Base-by-base conservation (phyloP, 768 basidiomycete species). In the Pleurotus tuoliensis region DNA sequence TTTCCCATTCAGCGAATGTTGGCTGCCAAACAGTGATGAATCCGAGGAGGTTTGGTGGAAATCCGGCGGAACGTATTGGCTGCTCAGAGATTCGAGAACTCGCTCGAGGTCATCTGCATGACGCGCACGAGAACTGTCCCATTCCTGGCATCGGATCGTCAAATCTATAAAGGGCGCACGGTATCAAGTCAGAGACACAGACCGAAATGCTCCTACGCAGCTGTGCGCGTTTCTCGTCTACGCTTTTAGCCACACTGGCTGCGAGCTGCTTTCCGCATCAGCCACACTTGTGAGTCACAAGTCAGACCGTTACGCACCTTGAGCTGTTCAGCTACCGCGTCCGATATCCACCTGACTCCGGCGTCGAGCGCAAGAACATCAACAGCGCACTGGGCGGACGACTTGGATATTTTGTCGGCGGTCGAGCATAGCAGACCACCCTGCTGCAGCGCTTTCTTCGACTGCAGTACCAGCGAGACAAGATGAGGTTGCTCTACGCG, bases 21-120 rank as follows among this genome's bases (percentile, higher is more conserved):
- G 91, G 59, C 86, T 86, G 7, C 90, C 88, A 61, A 93, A 93
- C n/a, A 91, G 73, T 2, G 90, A 91, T 0, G 86, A 85, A 61
- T 82, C 87, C 16, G 82, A 70, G 7, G 84, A 76, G 38, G 76
- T 76, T 62, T 87, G 77, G 66, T 92, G 83, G 65, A 92, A 92
- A 51, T 84, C 84, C 1, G 88, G 86, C 0, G 91, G 90, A 15
- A 94, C 90, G 37, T 82, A 73, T 56, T 90, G 90, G 1, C 78
- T 65, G 24, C 88, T 84, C 13, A 93, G 79, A 1, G 84, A 80
- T 58, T 92, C 91, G 5, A 94, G 79, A 30, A 90, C 77, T 24
- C 66, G 64, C 61, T 94, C 91, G 2, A 94, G 77, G 1, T 82
- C 78, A 11, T 81, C 76, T 4, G 81, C 79, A 39, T 83, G 82